A percentile compares a stretch with the other conserved stretches of the same genome.
Evolutionary conservation across 139 green algal species (phyloP).

Genomic region (Closterium sp.): DNA sequence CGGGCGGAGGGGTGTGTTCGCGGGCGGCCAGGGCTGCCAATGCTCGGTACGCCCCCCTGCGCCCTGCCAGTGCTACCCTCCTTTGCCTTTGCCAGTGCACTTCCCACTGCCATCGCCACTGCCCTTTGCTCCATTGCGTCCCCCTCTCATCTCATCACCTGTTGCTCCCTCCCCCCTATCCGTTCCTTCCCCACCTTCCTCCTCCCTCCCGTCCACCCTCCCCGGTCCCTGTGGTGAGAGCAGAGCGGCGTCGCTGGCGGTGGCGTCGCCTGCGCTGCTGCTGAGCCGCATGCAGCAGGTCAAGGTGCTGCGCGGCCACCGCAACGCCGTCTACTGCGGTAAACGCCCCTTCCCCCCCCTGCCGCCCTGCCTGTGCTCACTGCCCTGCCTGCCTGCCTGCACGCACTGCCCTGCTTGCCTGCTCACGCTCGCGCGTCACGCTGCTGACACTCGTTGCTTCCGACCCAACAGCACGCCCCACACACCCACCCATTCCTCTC

Average conservation of each 20-base stretch:
- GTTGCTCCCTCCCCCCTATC: no score
- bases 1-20: neutral
- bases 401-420: no score
- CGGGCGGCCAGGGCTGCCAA: neutral
- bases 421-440: no score
- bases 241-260: neutral
- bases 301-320: slow-evolving; percentile 44
- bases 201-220: neutral
- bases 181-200: neutral
- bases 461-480: no score
- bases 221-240: no score
- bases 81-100: neutral
- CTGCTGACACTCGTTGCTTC: neutral
- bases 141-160: neutral
- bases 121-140: neutral
- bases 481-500: no score
- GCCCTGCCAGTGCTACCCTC: neutral
- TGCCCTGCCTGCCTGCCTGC: no score
- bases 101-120: neutral
- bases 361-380: neutral
- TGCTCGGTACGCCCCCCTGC: neutral
- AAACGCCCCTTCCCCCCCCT: neutral
- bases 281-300: slow-evolving; percentile 26
- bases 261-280: slow-evolving; percentile 20
- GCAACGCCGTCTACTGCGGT: slow-evolving; percentile 55